Evolutionary conservation across 2,329 filamentous ascomycete genomes (phyloP).

Genomic region (Colletotrichum falcatum): DNA sequence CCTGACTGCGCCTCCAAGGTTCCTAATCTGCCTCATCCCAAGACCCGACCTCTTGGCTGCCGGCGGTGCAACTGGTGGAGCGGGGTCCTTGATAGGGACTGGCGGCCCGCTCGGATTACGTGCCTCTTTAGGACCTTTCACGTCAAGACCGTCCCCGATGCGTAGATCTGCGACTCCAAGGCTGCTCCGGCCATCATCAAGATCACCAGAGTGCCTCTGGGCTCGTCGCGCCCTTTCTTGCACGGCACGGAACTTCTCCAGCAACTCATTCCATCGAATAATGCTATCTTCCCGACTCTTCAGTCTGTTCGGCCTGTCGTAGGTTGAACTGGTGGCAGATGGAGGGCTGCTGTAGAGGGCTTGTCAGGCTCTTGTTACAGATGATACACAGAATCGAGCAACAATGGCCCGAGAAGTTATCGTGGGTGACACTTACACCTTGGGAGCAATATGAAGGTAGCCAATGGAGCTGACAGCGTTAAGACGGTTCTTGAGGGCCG

Average conservation of each 20-base stretch:
- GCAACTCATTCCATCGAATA: constrained; percentile 91
- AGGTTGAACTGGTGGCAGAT: constrained; percentile 65
- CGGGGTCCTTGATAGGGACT: constrained; percentile 63
- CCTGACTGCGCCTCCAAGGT: constrained; percentile 78
- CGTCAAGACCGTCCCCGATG: constrained; percentile 55
- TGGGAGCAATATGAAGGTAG: constrained; percentile 84
- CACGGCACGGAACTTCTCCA: constrained; percentile 93
- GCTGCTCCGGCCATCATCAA: constrained; percentile 58
- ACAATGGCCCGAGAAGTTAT: constrained; percentile 44
- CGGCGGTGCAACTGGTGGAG: constrained; percentile 53
- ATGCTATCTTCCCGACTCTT: constrained; percentile 84
- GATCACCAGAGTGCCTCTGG: constrained; percentile 69
- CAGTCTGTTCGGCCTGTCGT: constrained; percentile 81
- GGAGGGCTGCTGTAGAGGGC: constrained; percentile 48
- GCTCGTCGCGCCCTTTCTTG: constrained; percentile 86
- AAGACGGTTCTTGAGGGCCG: constrained; percentile 93
- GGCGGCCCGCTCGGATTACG: constrained; percentile 50
- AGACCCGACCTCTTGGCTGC: constrained; percentile 71
- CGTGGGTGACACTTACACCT: constrained; percentile 72
- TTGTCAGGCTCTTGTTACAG: constrained; percentile 45
- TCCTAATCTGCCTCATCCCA: constrained; percentile 73
- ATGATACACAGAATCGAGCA: constrained; percentile 46
- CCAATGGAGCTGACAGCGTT: constrained; percentile 98
- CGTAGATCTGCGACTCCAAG: constrained; percentile 59
- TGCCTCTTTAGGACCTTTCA: constrained; percentile 57